These are phyloP conservation scores for Abortiporus biennis DNA, from an alignment of 1,284 basidiomycete genomes.

Conservation along the genomic window DNA sequence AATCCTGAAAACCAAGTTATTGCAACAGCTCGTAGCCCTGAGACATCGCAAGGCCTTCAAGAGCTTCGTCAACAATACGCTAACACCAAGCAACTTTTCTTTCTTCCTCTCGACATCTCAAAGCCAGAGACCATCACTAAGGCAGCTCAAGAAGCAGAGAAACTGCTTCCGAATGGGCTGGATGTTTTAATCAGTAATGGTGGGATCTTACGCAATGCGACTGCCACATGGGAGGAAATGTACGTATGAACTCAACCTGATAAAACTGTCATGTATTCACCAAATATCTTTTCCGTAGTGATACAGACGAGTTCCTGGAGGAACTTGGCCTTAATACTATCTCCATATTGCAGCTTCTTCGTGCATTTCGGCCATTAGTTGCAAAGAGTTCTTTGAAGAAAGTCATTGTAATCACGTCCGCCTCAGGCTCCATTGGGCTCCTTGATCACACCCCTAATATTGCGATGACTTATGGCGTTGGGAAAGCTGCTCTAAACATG, in stretches of 20 bases:
- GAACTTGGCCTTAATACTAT: constrained; percentile 5
- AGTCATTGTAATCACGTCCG: constrained; percentile 3
- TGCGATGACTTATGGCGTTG: background rate
- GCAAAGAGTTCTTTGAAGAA: constrained; percentile 4
- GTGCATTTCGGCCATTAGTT: constrained; percentile 7
- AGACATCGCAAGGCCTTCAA: constrained; percentile 4
- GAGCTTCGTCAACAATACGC: background rate
- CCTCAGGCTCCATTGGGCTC: background rate
- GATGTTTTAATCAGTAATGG: constrained; percentile 6
- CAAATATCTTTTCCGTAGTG: background rate
- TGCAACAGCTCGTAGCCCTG: constrained; percentile 4
- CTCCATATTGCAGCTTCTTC: constrained; percentile 2
- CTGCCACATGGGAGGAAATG: background rate
- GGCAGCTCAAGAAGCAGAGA: background rate
- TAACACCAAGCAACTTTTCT: background rate
- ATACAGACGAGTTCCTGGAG: constrained; percentile 1
- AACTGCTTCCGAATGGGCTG: constrained; percentile 4
- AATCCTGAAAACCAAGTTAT: constrained; percentile 6
- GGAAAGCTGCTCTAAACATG: background rate
- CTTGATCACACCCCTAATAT: too few relatives aligned
- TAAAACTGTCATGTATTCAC: background rate
- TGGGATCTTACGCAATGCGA: background rate
- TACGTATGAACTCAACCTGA: background rate
- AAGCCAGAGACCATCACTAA: background rate
- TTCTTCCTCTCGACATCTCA: background rate